These are phyloP conservation scores for Graphilbum fragrans DNA, from an alignment of 2,329 filamentous ascomycete genomes.

Conservation along the genomic window DNA sequence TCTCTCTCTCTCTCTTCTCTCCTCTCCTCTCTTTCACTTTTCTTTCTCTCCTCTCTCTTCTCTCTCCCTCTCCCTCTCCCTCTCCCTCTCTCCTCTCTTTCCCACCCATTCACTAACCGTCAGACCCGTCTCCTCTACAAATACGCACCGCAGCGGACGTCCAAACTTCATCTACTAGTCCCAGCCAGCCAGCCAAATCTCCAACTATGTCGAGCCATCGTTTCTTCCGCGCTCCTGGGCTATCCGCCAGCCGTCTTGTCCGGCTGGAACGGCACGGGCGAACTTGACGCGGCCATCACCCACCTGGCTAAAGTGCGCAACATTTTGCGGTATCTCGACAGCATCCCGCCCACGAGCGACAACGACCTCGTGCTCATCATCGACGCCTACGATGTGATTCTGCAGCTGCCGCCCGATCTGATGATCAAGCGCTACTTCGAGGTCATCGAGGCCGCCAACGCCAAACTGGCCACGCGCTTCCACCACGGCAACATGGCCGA, in stretches of 20 bases:
- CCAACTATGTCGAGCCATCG: conserved; percentile 1
- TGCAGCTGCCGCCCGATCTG: conserved; percentile 3
- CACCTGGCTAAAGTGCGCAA: conserved; percentile 5
- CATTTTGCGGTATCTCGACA: conserved; percentile 1
- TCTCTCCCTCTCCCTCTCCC: too few species aligned
- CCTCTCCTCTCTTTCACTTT: background rate
- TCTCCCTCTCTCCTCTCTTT: background rate
- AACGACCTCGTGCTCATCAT: conserved; percentile 6
- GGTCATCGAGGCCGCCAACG: conserved; percentile 1
- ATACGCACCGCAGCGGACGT: background rate
- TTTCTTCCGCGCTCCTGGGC: conserved; percentile 1
- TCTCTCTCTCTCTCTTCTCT: background rate
- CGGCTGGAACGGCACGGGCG: conserved; percentile 3
- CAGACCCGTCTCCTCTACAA: background rate
- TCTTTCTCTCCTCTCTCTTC: background rate
- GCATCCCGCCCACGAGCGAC: background rate
- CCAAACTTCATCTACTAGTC: conserved; percentile 1
- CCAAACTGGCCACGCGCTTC: background rate
- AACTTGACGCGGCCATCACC: conserved; percentile 2
- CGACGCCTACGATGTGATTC: conserved; percentile 4
- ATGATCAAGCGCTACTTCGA: conserved; percentile 4
- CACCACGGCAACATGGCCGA: too few species aligned
- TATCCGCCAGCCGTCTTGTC: conserved; percentile 1
- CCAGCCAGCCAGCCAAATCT: background rate
- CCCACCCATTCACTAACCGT: background rate